These are phyloP conservation scores for Monoraphidium neglectum DNA, from an alignment of 139 green algal genomes.

Conservation along the genomic window DNA sequence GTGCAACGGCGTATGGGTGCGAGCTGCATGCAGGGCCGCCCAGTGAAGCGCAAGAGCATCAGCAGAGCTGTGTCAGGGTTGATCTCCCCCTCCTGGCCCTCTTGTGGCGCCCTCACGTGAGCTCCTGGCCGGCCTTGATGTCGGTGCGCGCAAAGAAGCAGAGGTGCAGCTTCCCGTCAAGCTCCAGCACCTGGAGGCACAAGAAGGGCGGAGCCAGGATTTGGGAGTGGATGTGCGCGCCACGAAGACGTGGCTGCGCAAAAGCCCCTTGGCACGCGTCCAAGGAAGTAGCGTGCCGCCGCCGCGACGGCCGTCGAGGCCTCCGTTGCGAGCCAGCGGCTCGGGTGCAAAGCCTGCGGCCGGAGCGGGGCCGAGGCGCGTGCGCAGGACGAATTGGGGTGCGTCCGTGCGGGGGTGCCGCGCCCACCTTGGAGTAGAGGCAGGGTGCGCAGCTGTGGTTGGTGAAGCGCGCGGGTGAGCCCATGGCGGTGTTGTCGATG, in stretches of 20 bases:
- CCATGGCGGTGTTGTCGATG: conserved; percentile 79
- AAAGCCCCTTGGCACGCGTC: too few relatives aligned
- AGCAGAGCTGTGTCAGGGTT: too few relatives aligned
- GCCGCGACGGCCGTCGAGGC: too few relatives aligned
- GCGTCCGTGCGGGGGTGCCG: too few relatives aligned
- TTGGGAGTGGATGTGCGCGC: neutral
- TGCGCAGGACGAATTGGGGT: too few relatives aligned
- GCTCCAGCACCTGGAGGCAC: conserved; percentile 50
- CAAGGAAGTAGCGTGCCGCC: neutral
- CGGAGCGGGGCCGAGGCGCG: too few relatives aligned
- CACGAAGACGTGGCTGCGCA: neutral
- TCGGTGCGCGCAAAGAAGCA: conserved; percentile 84
- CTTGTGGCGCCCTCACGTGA: conserved; percentile 73
- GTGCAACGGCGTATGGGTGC: too few relatives aligned
- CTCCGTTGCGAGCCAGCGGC: too few relatives aligned
- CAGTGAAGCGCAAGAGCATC: too few relatives aligned
- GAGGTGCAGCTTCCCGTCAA: conserved; percentile 67
- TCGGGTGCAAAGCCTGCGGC: too few relatives aligned
- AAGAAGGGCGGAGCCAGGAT: neutral
- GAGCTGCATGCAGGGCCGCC: too few relatives aligned
- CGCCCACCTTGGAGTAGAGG: conserved; percentile 89
- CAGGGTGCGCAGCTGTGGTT: conserved; percentile 92
- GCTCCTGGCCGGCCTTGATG: conserved; percentile 82
- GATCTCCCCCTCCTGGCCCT: too few relatives aligned
- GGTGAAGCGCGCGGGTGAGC: conserved; percentile 82